These are phyloP conservation scores for Boletus vinaceobasis DNA, from an alignment of 768 basidiomycete genomes.

Conservation along the genomic window DNA sequence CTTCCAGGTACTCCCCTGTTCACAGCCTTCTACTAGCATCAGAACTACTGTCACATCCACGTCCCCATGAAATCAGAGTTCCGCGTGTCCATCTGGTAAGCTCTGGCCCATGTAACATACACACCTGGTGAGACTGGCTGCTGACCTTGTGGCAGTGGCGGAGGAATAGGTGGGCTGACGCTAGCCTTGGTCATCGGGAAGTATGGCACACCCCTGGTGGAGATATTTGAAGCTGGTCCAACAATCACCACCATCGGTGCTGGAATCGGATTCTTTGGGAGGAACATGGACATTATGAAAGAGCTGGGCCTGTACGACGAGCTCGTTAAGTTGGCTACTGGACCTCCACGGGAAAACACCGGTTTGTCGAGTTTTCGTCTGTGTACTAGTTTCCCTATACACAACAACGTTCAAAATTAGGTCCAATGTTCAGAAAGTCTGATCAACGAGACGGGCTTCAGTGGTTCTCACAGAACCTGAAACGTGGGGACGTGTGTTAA, in stretches of 20 bases:
- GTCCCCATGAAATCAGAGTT: conserved; percentile 6
- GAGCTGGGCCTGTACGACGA: conserved; percentile 39
- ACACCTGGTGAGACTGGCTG: too few species aligned
- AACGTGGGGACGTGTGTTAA: conserved; percentile 16
- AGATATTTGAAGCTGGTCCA: conserved; percentile 43
- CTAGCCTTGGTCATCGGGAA: conserved; percentile 31
- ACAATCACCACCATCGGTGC: conserved; percentile 42
- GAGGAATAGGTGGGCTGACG: conserved; percentile 37
- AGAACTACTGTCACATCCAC: background rate
- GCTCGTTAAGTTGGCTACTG: conserved; percentile 13
- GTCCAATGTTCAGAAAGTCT: conserved; percentile 30
- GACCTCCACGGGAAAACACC: conserved; percentile 16
- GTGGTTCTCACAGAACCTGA: conserved; percentile 23
- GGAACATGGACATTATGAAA: conserved; percentile 42
- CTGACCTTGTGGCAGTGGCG: conserved; percentile 28
- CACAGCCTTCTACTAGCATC: background rate
- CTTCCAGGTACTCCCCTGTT: too few species aligned
- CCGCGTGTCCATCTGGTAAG: conserved; percentile 19
- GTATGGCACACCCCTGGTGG: conserved; percentile 28
- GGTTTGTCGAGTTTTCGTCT: conserved; percentile 6
- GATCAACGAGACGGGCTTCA: conserved; percentile 33
- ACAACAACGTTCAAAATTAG: conserved; percentile 5
- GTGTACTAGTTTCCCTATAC: background rate
- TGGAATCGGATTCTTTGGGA: conserved; percentile 45
- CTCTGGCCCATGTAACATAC: too few species aligned